These are phyloP conservation scores for Trichoderma polysporum DNA, from an alignment of 2,329 filamentous ascomycete species.

Conservation along the genomic window DNA sequence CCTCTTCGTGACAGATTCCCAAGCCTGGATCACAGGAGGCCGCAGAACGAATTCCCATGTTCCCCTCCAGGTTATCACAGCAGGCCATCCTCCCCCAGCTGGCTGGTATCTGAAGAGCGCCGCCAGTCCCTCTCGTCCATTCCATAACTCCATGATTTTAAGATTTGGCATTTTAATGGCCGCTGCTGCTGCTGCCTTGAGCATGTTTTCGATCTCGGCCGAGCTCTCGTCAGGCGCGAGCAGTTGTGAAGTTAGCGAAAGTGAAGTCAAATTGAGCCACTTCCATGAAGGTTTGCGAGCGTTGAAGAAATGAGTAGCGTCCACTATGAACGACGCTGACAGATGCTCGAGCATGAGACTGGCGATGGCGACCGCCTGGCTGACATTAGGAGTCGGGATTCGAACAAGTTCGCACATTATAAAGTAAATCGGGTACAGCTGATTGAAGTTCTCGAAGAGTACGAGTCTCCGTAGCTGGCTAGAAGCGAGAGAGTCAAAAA, in stretches of 20 bases:
- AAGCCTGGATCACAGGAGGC: slow-evolving; percentile 22
- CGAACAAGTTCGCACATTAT: not conserved
- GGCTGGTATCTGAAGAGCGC: slow-evolving; percentile 28
- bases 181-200: slow-evolving; percentile 28
- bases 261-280: slow-evolving; percentile 31
- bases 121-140: slow-evolving; percentile 28
- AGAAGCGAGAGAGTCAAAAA: not conserved
- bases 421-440: not conserved
- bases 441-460: slow-evolving; percentile 3
- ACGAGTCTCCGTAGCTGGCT: not conserved
- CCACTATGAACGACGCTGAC: slow-evolving; percentile 31
- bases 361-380: not conserved
- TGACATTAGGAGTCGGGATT: not conserved
- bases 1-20: slow-evolving; percentile 16
- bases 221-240: slow-evolving; percentile 24
- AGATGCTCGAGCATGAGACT: slow-evolving; percentile 19
- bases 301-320: slow-evolving; percentile 32
- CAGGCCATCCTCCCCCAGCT: not conserved
- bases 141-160: slow-evolving; percentile 36
- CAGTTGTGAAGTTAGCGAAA: slow-evolving; percentile 31
- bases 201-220: slow-evolving; percentile 27
- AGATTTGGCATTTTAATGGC: slow-evolving; percentile 32
- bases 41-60: slow-evolving; percentile 20
- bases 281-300: not conserved
- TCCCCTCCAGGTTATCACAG: slow-evolving; percentile 22